Percentiles rank a stretch among this genome's conserved stretches.
Conservation (phyloP, 1,139 yeast species). For the Candida buenavistaensis region DNA sequence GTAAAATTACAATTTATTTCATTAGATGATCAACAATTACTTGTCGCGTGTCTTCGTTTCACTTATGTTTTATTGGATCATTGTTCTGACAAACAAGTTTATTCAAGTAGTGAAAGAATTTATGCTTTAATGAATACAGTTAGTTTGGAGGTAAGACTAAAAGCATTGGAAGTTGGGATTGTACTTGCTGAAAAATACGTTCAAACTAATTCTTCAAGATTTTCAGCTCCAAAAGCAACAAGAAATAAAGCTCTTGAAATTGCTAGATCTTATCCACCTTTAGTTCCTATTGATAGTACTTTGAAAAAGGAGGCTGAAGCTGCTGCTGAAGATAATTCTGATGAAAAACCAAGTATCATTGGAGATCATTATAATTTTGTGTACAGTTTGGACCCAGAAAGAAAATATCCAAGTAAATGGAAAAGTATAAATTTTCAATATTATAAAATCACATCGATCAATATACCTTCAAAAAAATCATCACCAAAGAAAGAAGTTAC, state of each 20-base stretch:
- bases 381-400: slow-evolving; percentile 50
- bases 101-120: slow-evolving; percentile 65
- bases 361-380: slow-evolving; percentile 55
- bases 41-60: slow-evolving; percentile 59
- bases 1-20: slow-evolving; percentile 48
- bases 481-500: slow-evolving; percentile 11
- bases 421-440: slow-evolving; percentile 55
- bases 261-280: slow-evolving; percentile 56
- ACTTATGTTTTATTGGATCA: slow-evolving; percentile 66
- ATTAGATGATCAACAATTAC: slow-evolving; percentile 43
- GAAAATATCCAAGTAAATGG: slow-evolving; percentile 59
- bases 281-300: slow-evolving; percentile 43
- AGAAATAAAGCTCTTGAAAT: slow-evolving; percentile 50
- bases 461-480: background rate
- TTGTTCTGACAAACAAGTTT: slow-evolving; percentile 67
- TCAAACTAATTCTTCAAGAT: slow-evolving; percentile 42
- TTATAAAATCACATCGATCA: slow-evolving; percentile 30
- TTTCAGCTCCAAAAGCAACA: slow-evolving; percentile 41
- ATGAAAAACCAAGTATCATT: slow-evolving; percentile 26
- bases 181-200: slow-evolving; percentile 59
- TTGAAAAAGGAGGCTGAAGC: slow-evolving; percentile 18
- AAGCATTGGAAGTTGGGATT: slow-evolving; percentile 65
- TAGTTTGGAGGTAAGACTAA: slow-evolving; percentile 58
- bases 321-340: slow-evolving; percentile 13
- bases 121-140: slow-evolving; percentile 60